Base-by-base conservation (phyloP, 1,284 basidiomycete species). In the Xerocomus alliaceus region DNA sequence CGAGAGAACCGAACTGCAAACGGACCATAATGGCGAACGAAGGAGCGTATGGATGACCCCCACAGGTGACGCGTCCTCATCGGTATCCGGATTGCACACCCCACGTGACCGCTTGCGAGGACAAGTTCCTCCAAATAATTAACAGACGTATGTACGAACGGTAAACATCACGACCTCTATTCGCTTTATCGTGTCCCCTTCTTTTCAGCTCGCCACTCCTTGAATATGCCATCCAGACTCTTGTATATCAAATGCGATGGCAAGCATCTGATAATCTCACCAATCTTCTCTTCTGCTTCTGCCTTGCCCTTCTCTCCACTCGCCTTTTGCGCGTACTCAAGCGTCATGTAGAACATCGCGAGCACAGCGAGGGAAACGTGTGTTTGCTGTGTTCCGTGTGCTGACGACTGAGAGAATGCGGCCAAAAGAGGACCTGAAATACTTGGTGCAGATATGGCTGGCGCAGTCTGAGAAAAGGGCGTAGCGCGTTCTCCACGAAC, bases 281-380 rank as follows among this genome's bases (percentile, higher is more conserved):
- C 90, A 39, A 95, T 85, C 65, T 88, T 87, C 65, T 89, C 89
- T 73, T 95, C 90, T 11, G 90, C 88, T 68, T 91, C 89, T 11
- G 72, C 77, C 70, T 85, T 87, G 42, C 88, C 89, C 67, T 86
- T 85, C 52, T 87, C 86, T 28, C 90, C 91, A 15, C 78, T 68
- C 2, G 89, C 88, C 71, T 88, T 89, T 70, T 83, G 80, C 6
- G 94, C 94, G 71, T 89, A 95, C 68, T 95, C 92, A 56, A 90
- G 81, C 10, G 90, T 83, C 79, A 97, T 86, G 41, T 92, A 85
- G 79, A 94, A 95, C 74, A 98, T 87, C 11, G 94, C 94, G 60
- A 97, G 81, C 29, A 98, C 93, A 7, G 95, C 94, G 26, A 98
- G 84, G 11, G 91, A 93, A 35, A 97, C 91, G 69, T 96, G 95